Percentiles rank a stretch among this genome's conserved stretches.
phyloP scores from a whole-genome alignment of 305 asterid species.

The Solanum hybrid region DNA sequence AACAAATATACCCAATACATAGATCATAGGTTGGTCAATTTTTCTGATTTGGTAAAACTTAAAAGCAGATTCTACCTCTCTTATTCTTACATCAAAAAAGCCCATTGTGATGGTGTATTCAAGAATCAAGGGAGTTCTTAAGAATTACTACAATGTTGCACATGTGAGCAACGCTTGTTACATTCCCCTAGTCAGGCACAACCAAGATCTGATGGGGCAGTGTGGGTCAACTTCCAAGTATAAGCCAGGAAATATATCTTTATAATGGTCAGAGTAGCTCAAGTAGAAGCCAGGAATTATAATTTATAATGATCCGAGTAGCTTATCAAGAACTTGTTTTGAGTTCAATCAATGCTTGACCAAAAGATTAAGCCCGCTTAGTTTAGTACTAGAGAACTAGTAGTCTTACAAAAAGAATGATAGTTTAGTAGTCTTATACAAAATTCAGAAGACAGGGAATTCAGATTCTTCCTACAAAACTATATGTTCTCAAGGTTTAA shows the following conservation, averaged over 20 bases:
- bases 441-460: neutral
- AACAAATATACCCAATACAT: neutral
- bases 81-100: neutral
- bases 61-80: neutral
- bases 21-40: neutral
- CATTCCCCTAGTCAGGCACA: neutral
- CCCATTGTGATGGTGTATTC: neutral
- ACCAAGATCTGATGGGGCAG: neutral
- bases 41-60: neutral
- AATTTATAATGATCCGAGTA: neutral
- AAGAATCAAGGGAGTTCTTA: neutral
- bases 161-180: neutral
- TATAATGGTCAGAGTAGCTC: neutral
- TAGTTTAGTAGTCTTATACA: neutral
- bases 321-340: neutral
- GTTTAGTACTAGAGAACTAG: neutral
- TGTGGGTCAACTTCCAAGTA: neutral
- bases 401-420: neutral
- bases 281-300: neutral
- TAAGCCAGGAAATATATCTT: neutral
- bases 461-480: constrained; percentile 3
- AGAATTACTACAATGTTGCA: neutral
- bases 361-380: neutral
- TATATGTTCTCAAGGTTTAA: neutral
- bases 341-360: neutral